A percentile compares a stretch with the other conserved stretches of the same genome.
These are phyloP conservation scores for Solanum hybrid DNA, from an alignment of 305 asterid species.

Conservation along the genomic window DNA sequence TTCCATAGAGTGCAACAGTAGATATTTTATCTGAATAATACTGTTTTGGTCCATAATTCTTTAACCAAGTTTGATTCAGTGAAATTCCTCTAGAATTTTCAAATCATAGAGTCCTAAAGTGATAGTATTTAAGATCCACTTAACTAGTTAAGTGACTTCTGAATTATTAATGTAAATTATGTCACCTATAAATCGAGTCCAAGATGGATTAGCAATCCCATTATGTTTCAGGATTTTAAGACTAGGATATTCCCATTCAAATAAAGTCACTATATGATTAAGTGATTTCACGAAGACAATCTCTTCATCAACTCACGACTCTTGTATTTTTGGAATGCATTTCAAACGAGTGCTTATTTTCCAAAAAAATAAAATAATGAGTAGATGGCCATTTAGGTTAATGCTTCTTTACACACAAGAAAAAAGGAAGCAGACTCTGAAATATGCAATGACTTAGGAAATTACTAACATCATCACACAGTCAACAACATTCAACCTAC, in stretches of 20 bases:
- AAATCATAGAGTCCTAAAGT: background rate
- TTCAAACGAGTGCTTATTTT: background rate
- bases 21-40: background rate
- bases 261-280: background rate
- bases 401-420: background rate
- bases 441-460: conserved; percentile 5
- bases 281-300: background rate
- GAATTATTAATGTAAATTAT: background rate
- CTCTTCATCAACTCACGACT: background rate
- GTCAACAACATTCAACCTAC: conserved; percentile 45
- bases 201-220: background rate
- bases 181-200: background rate
- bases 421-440: conserved; percentile 1
- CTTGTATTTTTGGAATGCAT: background rate
- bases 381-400: background rate
- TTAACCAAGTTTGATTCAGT: background rate
- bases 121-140: background rate
- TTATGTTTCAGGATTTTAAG: background rate
- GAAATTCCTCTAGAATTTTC: background rate
- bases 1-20: background rate
- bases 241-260: background rate
- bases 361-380: background rate
- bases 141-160: background rate
- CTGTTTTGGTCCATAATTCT: background rate
- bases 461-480: conserved; percentile 15